phyloP scores from a whole-genome alignment of 306 rosid genomes.

The Ormosia emarginata region DNA sequence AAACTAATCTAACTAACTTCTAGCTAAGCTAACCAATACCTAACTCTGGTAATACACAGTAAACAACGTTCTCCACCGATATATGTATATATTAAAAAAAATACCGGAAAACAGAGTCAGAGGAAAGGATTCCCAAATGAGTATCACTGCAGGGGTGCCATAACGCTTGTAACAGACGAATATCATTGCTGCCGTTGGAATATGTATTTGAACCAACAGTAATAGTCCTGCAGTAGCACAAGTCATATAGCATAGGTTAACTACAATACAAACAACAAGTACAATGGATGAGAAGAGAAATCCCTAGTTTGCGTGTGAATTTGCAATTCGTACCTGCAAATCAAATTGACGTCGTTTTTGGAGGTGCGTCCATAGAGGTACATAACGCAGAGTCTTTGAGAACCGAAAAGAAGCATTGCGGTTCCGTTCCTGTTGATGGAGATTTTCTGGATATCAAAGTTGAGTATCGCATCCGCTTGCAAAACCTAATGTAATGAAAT shows the following conservation, averaged over 20 bases:
- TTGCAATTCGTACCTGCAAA: slow-evolving; percentile 64
- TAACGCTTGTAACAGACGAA: slow-evolving; percentile 61
- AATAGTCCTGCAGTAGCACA: slow-evolving; percentile 54
- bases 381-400: slow-evolving; percentile 64
- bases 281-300: neutral
- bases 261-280: neutral
- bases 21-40: neutral
- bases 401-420: slow-evolving; percentile 65
- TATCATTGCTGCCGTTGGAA: slow-evolving; percentile 42
- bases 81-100: neutral
- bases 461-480: slow-evolving; percentile 56
- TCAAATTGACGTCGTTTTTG: slow-evolving; percentile 44
- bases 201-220: slow-evolving; percentile 58
- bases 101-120: slow-evolving; percentile 94
- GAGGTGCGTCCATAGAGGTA: slow-evolving; percentile 73
- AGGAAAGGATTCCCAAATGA: slow-evolving; percentile 89
- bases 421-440: slow-evolving; percentile 76
- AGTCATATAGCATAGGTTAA: neutral
- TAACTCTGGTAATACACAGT: neutral
- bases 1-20: neutral
- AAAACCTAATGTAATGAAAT: slow-evolving; percentile 40
- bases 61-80: neutral
- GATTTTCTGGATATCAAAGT: slow-evolving; percentile 57
- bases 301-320: neutral
- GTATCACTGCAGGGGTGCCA: slow-evolving; percentile 89